These are phyloP conservation scores for Ceratobasidium papillatum DNA, from an alignment of 1,284 basidiomycete genomes.

Conservation along the genomic window DNA sequence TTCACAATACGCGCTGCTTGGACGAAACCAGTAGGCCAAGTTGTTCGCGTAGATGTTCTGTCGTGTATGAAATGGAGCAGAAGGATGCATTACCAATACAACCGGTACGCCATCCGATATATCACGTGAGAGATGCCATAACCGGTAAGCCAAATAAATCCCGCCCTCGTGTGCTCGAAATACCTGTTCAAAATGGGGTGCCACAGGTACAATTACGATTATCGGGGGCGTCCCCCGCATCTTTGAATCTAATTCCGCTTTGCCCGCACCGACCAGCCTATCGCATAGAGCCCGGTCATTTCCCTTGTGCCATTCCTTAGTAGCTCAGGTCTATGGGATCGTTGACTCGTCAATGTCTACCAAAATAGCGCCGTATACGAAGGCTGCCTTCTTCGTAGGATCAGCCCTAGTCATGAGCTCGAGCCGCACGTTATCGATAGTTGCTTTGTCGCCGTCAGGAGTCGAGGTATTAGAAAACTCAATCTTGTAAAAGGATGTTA, in stretches of 20 bases:
- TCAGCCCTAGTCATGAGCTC: background rate
- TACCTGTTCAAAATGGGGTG: background rate
- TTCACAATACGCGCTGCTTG: background rate
- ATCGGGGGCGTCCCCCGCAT: background rate
- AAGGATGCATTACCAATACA: conserved; percentile 4
- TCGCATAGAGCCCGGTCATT: background rate
- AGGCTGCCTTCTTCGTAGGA: background rate
- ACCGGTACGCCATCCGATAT: conserved; percentile 22
- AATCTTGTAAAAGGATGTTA: conserved; percentile 22
- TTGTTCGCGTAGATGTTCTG: conserved; percentile 24
- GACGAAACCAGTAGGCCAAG: conserved; percentile 9
- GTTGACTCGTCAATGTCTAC: background rate
- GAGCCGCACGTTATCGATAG: background rate
- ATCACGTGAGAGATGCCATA: conserved; percentile 27
- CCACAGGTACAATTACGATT: background rate
- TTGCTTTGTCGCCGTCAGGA: conserved; percentile 18
- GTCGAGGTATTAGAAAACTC: background rate
- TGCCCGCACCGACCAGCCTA: background rate
- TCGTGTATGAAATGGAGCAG: conserved; percentile 11
- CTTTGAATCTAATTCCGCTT: background rate
- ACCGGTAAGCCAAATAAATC: conserved; percentile 7
- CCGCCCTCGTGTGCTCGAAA: conserved; percentile 4
- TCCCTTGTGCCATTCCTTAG: conserved; percentile 35
- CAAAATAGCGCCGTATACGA: background rate
- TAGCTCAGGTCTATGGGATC: background rate